phyloP scores from a whole-genome alignment of 768 basidiomycete genomes.

The Tricholoma hemisulphureum region DNA sequence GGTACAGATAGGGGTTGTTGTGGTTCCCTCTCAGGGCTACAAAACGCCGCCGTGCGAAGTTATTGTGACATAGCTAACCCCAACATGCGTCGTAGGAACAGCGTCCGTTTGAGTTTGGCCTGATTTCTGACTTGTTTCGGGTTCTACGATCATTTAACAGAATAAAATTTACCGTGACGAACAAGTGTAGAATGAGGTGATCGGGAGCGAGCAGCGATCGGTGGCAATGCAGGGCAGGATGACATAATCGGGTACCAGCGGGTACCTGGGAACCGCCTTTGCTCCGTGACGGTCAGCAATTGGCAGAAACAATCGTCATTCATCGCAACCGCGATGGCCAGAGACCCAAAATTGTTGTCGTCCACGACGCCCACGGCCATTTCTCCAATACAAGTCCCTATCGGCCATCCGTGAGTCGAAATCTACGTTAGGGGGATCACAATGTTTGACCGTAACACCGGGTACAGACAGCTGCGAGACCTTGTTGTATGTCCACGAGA shows the following conservation, averaged over 20 bases:
- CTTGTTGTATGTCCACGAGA: constrained; percentile 72
- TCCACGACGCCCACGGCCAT: constrained; percentile 42
- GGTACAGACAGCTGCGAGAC: constrained; percentile 69
- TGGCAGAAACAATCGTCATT: neutral
- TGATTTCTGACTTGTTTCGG: too few relatives aligned
- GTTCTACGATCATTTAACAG: too few relatives aligned
- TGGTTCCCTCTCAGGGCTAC: too few relatives aligned
- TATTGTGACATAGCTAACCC: too few relatives aligned
- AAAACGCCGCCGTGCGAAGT: too few relatives aligned
- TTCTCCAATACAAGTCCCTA: constrained; percentile 45
- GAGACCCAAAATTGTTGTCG: constrained; percentile 43
- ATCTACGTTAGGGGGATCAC: constrained; percentile 6
- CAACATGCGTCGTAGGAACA: too few relatives aligned
- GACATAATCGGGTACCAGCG: too few relatives aligned
- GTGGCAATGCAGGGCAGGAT: too few relatives aligned
- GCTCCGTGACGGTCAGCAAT: neutral
- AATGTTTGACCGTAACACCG: constrained; percentile 4
- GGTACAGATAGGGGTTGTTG: too few relatives aligned
- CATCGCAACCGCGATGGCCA: constrained; percentile 42
- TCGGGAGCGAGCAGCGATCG: neutral
- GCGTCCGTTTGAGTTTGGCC: too few relatives aligned
- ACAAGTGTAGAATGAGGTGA: neutral
- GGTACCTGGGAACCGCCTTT: neutral
- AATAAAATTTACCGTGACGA: too few relatives aligned
- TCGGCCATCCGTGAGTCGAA: constrained; percentile 59